Evolutionary conservation across 768 basidiomycete species (phyloP), one percentile per base, ranked within the genome.

Genomic region (Amanita muscaria): DNA sequence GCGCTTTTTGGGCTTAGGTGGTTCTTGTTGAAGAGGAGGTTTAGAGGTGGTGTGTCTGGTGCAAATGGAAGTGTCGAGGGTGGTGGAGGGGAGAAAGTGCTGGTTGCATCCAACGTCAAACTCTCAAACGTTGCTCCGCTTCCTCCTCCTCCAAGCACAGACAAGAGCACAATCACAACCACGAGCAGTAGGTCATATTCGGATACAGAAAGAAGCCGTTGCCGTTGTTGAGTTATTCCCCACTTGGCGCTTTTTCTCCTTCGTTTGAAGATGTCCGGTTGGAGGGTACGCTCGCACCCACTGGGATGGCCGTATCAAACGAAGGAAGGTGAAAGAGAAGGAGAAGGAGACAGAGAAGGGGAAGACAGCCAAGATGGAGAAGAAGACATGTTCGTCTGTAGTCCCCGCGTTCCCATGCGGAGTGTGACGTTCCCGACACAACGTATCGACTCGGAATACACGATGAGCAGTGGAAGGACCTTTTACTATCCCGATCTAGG

Each of bases 1-100:
- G 51, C 56, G 3, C 59, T 85, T 19, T 86, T 86, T 51, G 67
- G 60, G 1, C 11, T 74, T 32, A 63, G 83, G 27, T 83, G 74
- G 69, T 60, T 73, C 43, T 24, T 76, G 35, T 58, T 59, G 42
- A 49, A 53, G 39, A 47, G 56, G 49, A 44, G 41, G 27, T 51
- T 49, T 36, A 49, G 50, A n/a, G 52, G 42, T 14, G 23, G 11
- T 2, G 42, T 30, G 16, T 21, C 10, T 1, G 6, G 4, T n/a
- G 39, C n/a, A 14, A 14, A 4, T 31, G 29, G 6, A n/a, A 8
- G 15, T 3, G 27, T 18, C n/a, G 25, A 11, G 5, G 27, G 27
- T 9, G 3, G 31, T n/a, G 6, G 39, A 29, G n/a, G n/a, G n/a
- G n/a, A n/a, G n/a, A n/a, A n/a, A n/a, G n/a, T n/a, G n/a, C n/a